Conservation (phyloP, 1,284 basidiomycete species). For the Cutaneotrichosporon sp. region DNA sequence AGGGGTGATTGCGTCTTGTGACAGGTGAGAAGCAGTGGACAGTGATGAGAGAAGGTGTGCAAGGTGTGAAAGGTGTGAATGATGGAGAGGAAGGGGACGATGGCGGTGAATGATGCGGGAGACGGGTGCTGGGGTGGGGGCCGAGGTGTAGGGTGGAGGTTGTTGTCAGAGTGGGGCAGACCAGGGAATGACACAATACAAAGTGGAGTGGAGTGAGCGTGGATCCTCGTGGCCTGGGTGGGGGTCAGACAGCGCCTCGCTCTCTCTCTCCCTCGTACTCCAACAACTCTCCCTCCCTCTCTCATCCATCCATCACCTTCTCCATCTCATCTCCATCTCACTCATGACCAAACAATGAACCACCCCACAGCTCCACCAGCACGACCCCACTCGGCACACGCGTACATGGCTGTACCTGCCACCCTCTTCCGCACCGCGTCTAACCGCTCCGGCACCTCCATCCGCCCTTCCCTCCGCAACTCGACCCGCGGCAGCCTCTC, state of each 20-base stretch:
- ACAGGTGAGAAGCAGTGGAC: neutral
- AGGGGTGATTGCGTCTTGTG: neutral
- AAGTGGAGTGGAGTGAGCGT: neutral
- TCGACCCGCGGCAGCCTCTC: conserved; percentile 55
- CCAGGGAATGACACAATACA: too few relatives aligned
- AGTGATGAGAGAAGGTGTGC: neutral
- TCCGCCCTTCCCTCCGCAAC: neutral
- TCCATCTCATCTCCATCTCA: neutral
- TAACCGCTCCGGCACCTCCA: neutral
- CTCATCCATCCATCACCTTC: neutral
- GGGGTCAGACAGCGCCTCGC: too few relatives aligned
- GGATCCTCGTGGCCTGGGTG: too few relatives aligned
- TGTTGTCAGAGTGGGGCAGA: too few relatives aligned
- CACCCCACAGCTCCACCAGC: conserved; percentile 39
- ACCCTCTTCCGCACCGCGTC: conserved; percentile 20
- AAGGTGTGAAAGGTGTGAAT: too few relatives aligned
- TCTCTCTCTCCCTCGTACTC: neutral
- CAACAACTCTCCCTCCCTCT: neutral
- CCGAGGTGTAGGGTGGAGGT: too few relatives aligned
- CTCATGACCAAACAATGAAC: conserved; percentile 16
- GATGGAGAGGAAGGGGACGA: neutral
- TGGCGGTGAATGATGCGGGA: neutral
- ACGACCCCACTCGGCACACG: conserved; percentile 49
- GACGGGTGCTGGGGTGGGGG: too few relatives aligned
- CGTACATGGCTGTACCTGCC: conserved; percentile 36